Percentiles rank a stretch among this genome's conserved stretches.
Evolutionary conservation across 768 basidiomycete species (phyloP).

Genomic region (Xerocomus potaroensis): DNA sequence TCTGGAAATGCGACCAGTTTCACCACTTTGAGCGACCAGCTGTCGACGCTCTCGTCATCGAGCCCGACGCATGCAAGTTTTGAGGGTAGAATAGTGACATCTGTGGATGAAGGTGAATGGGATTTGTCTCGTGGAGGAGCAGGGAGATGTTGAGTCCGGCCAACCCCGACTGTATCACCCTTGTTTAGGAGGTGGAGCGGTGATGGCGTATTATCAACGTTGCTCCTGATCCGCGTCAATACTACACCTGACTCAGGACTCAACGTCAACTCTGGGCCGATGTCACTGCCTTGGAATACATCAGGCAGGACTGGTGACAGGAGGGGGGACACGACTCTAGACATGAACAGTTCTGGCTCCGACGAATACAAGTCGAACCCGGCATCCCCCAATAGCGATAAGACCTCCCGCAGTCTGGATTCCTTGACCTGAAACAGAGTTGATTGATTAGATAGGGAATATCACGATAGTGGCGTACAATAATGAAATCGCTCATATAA

Average conservation of each 20-base stretch:
- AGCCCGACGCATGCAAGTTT: constrained; percentile 76
- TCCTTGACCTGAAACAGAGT: constrained; percentile 58
- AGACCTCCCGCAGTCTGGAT: constrained; percentile 56
- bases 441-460: background rate
- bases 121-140: constrained; percentile 36
- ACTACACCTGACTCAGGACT: constrained; percentile 38
- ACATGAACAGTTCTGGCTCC: constrained; percentile 36
- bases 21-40: constrained; percentile 74
- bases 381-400: constrained; percentile 51
- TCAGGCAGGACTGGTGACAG: constrained; percentile 31
- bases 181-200: constrained; percentile 6
- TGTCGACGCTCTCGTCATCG: constrained; percentile 60
- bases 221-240: constrained; percentile 45
- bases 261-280: constrained; percentile 28
- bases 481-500: constrained; percentile 79
- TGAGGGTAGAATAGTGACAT: constrained; percentile 61
- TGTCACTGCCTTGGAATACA: constrained; percentile 27
- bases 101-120: constrained; percentile 50
- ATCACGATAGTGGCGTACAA: constrained; percentile 43
- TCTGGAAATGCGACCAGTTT: constrained; percentile 77
- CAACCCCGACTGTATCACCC: constrained; percentile 2
- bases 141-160: constrained; percentile 5
- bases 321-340: constrained; percentile 28
- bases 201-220: constrained; percentile 28
- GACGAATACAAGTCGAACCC: constrained; percentile 65